Conservation (phyloP, 2,329 filamentous ascomycete genomes). For the Myriosclerotinia duriaeana region DNA sequence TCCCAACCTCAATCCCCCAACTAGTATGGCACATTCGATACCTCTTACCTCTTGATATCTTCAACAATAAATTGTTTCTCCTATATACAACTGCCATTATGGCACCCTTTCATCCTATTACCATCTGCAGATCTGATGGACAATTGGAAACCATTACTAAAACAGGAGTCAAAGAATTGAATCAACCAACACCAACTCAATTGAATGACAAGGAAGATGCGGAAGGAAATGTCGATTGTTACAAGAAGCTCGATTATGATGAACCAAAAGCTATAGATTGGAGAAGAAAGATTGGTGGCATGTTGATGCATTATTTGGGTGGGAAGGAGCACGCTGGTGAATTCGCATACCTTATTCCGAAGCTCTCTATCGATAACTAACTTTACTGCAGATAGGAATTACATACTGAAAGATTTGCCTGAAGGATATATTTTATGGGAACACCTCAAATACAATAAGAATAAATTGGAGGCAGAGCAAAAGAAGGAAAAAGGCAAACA, state of each 20-base stretch:
- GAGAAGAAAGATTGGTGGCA: slow-evolving; percentile 58
- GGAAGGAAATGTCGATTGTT: slow-evolving; percentile 55
- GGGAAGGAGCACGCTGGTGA: slow-evolving; percentile 33
- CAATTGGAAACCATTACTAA: slow-evolving; percentile 31
- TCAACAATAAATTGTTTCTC: neutral
- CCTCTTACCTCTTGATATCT: neutral
- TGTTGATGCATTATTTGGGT: slow-evolving; percentile 53
- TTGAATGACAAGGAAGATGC: slow-evolving; percentile 52
- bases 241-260: slow-evolving; percentile 50
- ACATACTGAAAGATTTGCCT: slow-evolving; percentile 54
- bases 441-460: slow-evolving; percentile 52
- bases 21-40: neutral
- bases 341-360: neutral
- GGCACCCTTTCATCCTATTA: slow-evolving; percentile 35
- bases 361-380: slow-evolving; percentile 24
- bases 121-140: slow-evolving; percentile 37
- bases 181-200: slow-evolving; percentile 52
- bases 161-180: slow-evolving; percentile 43
- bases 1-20: slow-evolving; percentile 8
- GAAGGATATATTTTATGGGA: slow-evolving; percentile 58
- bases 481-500: slow-evolving; percentile 45
- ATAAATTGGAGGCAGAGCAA: slow-evolving; percentile 44
- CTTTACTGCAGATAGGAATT: slow-evolving; percentile 41
- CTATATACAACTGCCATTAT: slow-evolving; percentile 23
- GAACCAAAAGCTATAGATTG: slow-evolving; percentile 57